phyloP scores from a whole-genome alignment of 2,329 filamentous ascomycete species.

The Alternaria ventricosa region DNA sequence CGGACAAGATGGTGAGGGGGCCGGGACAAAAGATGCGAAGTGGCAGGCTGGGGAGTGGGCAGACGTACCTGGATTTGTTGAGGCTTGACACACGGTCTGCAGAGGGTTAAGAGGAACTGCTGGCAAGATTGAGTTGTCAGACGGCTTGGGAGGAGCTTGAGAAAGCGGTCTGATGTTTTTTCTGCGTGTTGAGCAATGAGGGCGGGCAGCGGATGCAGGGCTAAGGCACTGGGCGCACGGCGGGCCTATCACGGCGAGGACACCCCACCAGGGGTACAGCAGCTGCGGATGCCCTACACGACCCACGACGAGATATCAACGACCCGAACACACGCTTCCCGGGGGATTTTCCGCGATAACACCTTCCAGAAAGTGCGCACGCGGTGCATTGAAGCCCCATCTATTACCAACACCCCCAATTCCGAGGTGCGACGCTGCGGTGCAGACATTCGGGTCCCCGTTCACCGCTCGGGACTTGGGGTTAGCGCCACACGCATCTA shows the following conservation, averaged over 20 bases:
- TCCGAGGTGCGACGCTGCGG: constrained; percentile 9
- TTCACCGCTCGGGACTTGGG: constrained; percentile 39
- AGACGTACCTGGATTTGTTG: constrained; percentile 46
- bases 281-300: constrained; percentile 11
- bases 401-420: not conserved
- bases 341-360: constrained; percentile 4
- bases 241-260: constrained; percentile 16
- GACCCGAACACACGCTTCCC: not conserved
- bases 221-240: constrained; percentile 21
- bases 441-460: constrained; percentile 38
- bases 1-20: constrained; percentile 27
- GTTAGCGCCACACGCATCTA: constrained; percentile 33
- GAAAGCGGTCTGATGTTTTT: constrained; percentile 48
- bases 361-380: not conserved
- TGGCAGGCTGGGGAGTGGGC: constrained; percentile 16
- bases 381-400: not conserved
- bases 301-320: constrained; percentile 3
- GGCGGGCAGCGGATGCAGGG: constrained; percentile 26
- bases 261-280: constrained; percentile 19
- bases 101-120: constrained; percentile 20
- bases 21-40: constrained; percentile 24
- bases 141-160: constrained; percentile 27
- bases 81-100: constrained; percentile 17
- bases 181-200: constrained; percentile 39
- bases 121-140: constrained; percentile 26